Conservation (phyloP, 768 basidiomycete genomes). For the Artomyces pyxidatus region DNA sequence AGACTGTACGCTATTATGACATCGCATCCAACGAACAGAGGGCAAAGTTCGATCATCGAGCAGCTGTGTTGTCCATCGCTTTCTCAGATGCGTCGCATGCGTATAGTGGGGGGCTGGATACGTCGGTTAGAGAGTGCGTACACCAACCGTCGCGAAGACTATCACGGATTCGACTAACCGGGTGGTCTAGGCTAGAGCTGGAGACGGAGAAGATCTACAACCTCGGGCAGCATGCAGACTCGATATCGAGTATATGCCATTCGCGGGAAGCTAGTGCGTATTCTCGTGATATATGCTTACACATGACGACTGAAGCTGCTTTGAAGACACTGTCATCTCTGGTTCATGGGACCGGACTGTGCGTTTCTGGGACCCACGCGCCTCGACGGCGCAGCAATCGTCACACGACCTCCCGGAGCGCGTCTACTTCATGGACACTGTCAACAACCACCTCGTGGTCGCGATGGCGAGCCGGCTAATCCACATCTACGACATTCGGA, state of each 20-base stretch:
- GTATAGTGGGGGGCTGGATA: slow-evolving; percentile 85
- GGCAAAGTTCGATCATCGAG: slow-evolving; percentile 82
- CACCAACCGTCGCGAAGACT: too few relatives aligned
- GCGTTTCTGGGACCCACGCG: slow-evolving; percentile 80
- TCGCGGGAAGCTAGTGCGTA: slow-evolving; percentile 54
- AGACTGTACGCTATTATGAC: slow-evolving; percentile 58
- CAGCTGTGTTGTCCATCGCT: slow-evolving; percentile 77
- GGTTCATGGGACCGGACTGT: slow-evolving; percentile 91
- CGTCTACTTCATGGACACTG: slow-evolving; percentile 76
- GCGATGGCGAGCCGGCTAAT: slow-evolving; percentile 90
- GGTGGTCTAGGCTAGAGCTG: slow-evolving; percentile 66
- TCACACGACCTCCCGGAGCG: slow-evolving; percentile 72
- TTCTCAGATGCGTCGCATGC: slow-evolving; percentile 63
- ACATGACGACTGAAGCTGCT: neutral
- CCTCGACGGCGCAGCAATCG: slow-evolving; percentile 45
- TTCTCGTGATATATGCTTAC: neutral
- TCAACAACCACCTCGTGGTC: slow-evolving; percentile 75
- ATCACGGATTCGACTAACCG: too few relatives aligned
- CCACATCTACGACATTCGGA: slow-evolving; percentile 80
- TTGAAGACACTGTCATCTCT: slow-evolving; percentile 62
- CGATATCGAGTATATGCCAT: slow-evolving; percentile 72
- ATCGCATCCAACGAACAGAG: slow-evolving; percentile 52
- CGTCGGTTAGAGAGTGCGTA: slow-evolving; percentile 72
- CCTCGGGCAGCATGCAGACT: slow-evolving; percentile 75
- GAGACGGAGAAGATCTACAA: slow-evolving; percentile 60